These are phyloP conservation scores for Ustilago sp. DNA, from an alignment of 1,284 basidiomycete genomes.

Conservation along the genomic window DNA sequence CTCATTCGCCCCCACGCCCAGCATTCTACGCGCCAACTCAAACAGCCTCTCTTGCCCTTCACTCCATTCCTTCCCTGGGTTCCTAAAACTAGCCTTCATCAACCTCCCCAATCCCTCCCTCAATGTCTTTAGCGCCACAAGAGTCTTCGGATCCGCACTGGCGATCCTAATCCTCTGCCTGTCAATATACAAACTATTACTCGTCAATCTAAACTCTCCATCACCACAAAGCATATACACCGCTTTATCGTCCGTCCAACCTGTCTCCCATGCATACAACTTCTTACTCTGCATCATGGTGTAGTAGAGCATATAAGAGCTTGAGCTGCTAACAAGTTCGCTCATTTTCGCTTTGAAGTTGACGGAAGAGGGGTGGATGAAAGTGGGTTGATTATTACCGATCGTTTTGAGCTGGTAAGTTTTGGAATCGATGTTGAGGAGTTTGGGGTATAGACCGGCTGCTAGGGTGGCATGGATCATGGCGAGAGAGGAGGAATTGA, in stretches of 20 bases:
- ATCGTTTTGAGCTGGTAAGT: constrained; percentile 80
- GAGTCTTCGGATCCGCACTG: constrained; percentile 75
- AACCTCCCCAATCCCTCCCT: constrained; percentile 77
- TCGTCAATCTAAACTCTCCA: constrained; percentile 85
- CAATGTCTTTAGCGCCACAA: constrained; percentile 83
- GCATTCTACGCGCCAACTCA: constrained; percentile 69
- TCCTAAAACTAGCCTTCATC: constrained; percentile 73
- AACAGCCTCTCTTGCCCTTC: constrained; percentile 79
- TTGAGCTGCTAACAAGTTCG: constrained; percentile 33
- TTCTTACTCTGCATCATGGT: constrained; percentile 84
- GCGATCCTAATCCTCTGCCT: constrained; percentile 83
- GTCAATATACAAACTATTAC: constrained; percentile 82
- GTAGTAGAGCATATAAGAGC: constrained; percentile 56
- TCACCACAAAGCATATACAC: constrained; percentile 91
- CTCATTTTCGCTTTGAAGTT: constrained; percentile 55
- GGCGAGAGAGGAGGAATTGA: constrained; percentile 75
- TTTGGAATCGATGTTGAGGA: constrained; percentile 78
- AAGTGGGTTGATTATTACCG: constrained; percentile 83
- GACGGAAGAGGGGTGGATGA: constrained; percentile 84
- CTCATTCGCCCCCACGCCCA: constrained; percentile 60
- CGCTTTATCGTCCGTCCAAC: constrained; percentile 86
- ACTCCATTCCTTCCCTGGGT: constrained; percentile 76
- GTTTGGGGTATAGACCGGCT: constrained; percentile 91
- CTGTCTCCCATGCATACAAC: constrained; percentile 94
- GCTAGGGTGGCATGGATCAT: constrained; percentile 85